A percentile compares a stretch with the other conserved stretches of the same genome.
Evolutionary conservation across 179 eudicot species (phyloP).

Genomic region (Corrigiola litoralis): DNA sequence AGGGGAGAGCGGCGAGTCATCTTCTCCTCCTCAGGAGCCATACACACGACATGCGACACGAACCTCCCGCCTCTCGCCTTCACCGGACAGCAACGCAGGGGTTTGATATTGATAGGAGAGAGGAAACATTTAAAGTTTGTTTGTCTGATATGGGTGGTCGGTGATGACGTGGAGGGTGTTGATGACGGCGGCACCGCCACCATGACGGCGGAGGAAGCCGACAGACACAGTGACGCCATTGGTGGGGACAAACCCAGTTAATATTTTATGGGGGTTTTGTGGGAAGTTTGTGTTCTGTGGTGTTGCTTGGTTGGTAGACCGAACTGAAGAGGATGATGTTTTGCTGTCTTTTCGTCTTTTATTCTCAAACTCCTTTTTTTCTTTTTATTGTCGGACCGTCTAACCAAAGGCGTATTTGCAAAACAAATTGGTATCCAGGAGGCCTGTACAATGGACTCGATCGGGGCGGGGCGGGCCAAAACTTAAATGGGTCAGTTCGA

Average conservation of each 20-base stretch:
- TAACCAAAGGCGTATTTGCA: too few relatives aligned
- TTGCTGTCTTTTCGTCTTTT: too few relatives aligned
- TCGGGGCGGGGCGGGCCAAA: too few relatives aligned
- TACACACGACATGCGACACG: slow-evolving; percentile 42
- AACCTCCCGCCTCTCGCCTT: too few relatives aligned
- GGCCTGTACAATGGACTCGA: too few relatives aligned
- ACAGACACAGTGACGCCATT: slow-evolving; percentile 29
- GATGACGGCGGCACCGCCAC: neutral
- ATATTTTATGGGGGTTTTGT: slow-evolving; percentile 2
- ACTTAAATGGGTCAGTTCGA: too few relatives aligned
- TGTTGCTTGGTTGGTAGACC: too few relatives aligned
- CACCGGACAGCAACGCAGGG: neutral
- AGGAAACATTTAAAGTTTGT: slow-evolving; percentile 4
- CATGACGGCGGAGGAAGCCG: slow-evolving; percentile 13
- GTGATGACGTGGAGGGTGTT: neutral
- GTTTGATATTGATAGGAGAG: slow-evolving; percentile 3
- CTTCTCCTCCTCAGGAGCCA: slow-evolving; percentile 91
- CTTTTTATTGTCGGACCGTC: too few relatives aligned
- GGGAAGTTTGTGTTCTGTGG: neutral
- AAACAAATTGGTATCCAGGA: too few relatives aligned
- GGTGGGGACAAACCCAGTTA: too few relatives aligned
- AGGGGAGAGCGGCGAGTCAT: slow-evolving; percentile 89
- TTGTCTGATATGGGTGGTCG: neutral
- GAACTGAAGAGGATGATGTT: too few relatives aligned
- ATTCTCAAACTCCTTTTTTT: too few relatives aligned